These are phyloP conservation scores for Artomyces pyxidatus DNA, from an alignment of 768 basidiomycete genomes.

Conservation along the genomic window DNA sequence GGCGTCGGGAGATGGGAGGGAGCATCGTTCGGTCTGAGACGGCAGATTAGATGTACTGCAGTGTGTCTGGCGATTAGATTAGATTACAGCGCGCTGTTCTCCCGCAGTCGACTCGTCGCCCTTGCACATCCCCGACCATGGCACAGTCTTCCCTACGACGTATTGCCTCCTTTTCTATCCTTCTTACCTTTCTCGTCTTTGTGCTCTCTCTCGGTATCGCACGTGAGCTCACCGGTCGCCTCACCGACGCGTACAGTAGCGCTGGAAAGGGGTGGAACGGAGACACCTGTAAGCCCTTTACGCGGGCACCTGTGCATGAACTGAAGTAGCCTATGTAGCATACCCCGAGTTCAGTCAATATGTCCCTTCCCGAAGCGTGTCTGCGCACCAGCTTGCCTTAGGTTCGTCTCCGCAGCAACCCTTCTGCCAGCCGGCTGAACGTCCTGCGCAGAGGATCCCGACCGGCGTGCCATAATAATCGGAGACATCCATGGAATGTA, in stretches of 20 bases:
- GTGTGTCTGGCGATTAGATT: no score
- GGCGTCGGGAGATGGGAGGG: slow-evolving; percentile 8
- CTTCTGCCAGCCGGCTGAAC: not conserved
- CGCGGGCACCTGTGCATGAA: no score
- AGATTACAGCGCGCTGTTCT: not conserved
- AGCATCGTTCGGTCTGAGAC: not conserved
- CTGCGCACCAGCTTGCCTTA: slow-evolving; percentile 43
- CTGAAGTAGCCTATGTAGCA: no score
- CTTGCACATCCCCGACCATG: slow-evolving; percentile 1
- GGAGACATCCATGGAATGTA: slow-evolving; percentile 90
- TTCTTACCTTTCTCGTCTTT: slow-evolving; percentile 36
- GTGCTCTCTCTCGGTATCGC: slow-evolving; percentile 30
- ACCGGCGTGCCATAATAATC: slow-evolving; percentile 59
- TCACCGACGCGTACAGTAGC: slow-evolving; percentile 9
- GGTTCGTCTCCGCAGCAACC: slow-evolving; percentile 27
- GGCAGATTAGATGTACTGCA: no score
- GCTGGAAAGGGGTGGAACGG: slow-evolving; percentile 7
- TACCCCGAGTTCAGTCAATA: not conserved
- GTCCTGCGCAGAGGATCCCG: slow-evolving; percentile 35
- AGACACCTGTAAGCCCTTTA: slow-evolving; percentile 7
- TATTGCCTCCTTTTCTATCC: slow-evolving; percentile 26
- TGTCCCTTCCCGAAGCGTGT: slow-evolving; percentile 27
- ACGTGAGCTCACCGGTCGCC: slow-evolving; percentile 15
- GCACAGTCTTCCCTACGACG: slow-evolving; percentile 15
- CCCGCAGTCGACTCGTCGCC: not conserved